Evolutionary conservation across 2,329 filamentous ascomycete species (phyloP).

Genomic region (Botrytis sinoallii): DNA sequence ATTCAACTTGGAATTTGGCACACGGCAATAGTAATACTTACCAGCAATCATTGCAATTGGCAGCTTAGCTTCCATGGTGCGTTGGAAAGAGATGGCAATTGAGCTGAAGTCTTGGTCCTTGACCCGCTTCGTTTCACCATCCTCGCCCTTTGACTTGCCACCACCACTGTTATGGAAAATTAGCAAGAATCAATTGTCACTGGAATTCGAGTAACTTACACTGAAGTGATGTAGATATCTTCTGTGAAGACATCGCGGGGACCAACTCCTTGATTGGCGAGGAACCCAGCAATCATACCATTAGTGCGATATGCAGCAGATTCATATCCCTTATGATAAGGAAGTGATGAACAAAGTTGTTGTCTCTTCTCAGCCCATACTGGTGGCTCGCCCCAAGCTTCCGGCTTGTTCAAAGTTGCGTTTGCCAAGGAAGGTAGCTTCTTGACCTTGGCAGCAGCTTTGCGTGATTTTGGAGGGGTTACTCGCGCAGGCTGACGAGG

Average conservation of each 20-base stretch:
- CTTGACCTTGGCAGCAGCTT: neutral
- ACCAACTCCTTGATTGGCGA: constrained; percentile 56
- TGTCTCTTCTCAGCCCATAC: constrained; percentile 58
- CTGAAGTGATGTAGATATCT: constrained; percentile 60
- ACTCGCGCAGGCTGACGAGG: neutral
- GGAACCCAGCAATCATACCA: constrained; percentile 52
- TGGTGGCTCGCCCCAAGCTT: constrained; percentile 40
- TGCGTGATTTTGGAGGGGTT: neutral
- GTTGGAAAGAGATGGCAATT: constrained; percentile 30
- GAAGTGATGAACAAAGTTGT: constrained; percentile 60
- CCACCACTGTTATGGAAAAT: constrained; percentile 47
- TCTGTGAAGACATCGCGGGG: constrained; percentile 55
- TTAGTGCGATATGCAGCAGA: constrained; percentile 53
- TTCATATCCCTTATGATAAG: constrained; percentile 61
- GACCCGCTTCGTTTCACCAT: constrained; percentile 41
- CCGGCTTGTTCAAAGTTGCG: constrained; percentile 24
- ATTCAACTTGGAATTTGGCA: too few species aligned
- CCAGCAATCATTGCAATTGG: constrained; percentile 56
- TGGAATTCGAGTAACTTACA: constrained; percentile 44
- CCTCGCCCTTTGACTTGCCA: constrained; percentile 46
- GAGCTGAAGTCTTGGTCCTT: constrained; percentile 45
- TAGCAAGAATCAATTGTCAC: constrained; percentile 7
- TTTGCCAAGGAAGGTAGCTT: constrained; percentile 6
- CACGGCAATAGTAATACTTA: constrained; percentile 35
- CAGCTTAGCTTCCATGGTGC: constrained; percentile 45